Percentiles rank a stretch among this genome's conserved stretches.
These are phyloP conservation scores for Penicillium angulare DNA, from an alignment of 495 filamentous ascomycete genomes.

Conservation along the genomic window DNA sequence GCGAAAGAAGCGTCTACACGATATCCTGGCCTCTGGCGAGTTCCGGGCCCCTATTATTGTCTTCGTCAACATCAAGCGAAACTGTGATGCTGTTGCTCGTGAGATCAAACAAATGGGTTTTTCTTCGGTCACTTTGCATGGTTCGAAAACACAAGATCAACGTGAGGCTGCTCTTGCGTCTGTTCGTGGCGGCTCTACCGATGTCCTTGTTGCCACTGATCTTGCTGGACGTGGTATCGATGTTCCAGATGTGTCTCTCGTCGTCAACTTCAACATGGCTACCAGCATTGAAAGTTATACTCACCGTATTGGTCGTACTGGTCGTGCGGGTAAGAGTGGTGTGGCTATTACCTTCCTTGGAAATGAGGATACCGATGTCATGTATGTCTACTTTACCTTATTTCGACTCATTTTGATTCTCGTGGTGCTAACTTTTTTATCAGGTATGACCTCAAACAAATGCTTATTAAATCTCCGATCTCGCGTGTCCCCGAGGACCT, in stretches of 20 bases:
- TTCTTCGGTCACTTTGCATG: conserved; percentile 87
- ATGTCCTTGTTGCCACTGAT: conserved; percentile 96
- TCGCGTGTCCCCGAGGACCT: conserved; percentile 91
- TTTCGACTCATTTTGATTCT: background rate
- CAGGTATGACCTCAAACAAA: conserved; percentile 85
- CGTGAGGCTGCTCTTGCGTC: conserved; percentile 91
- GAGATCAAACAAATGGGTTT: conserved; percentile 96
- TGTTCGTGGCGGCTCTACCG: conserved; percentile 71
- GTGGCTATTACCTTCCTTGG: conserved; percentile 95
- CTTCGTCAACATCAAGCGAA: conserved; percentile 99
- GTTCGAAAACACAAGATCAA: conserved; percentile 95
- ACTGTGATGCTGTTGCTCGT: conserved; percentile 92
- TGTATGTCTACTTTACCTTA: conserved; percentile 57
- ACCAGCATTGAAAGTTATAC: conserved; percentile 92
- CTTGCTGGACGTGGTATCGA: conserved; percentile 98
- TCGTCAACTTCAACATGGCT: conserved; percentile 99
- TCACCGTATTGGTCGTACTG: conserved; percentile 95
- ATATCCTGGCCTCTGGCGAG: conserved; percentile 83
- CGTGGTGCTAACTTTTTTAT: conserved; percentile 16
- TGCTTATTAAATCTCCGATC: conserved; percentile 89
- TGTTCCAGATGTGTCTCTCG: conserved; percentile 88
- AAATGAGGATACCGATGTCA: conserved; percentile 84
- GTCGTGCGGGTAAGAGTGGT: conserved; percentile 97
- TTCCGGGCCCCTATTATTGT: conserved; percentile 95
- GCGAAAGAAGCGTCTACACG: conserved; percentile 90